These are phyloP conservation scores for Hagleromyces aurorensis DNA, from an alignment of 805 yeast genomes.

Conservation along the genomic window DNA sequence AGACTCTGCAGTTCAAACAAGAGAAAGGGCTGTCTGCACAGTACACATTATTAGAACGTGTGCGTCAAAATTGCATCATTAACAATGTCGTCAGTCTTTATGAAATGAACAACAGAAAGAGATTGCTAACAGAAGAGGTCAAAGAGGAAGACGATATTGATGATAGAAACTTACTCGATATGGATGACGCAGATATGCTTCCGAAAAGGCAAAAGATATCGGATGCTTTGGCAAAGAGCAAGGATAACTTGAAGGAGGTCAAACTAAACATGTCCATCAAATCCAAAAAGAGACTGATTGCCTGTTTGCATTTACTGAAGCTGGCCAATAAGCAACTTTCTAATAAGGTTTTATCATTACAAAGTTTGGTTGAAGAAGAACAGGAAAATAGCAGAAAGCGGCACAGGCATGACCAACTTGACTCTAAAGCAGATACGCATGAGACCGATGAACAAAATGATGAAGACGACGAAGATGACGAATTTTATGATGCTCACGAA, in stretches of 20 bases:
- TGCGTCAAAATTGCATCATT: slow-evolving; percentile 24
- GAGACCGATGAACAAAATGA: slow-evolving; percentile 5
- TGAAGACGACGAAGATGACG: slow-evolving; percentile 24
- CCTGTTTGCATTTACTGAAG: slow-evolving; percentile 71
- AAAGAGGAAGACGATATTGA: slow-evolving; percentile 4
- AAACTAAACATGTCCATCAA: slow-evolving; percentile 47
- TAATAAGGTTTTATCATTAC: slow-evolving; percentile 55
- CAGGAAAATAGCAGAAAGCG: slow-evolving; percentile 24
- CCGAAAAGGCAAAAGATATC: slow-evolving; percentile 32
- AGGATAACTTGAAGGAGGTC: slow-evolving; percentile 31
- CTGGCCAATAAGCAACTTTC: slow-evolving; percentile 74
- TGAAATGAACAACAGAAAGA: slow-evolving; percentile 31
- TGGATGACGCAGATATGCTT: slow-evolving; percentile 12
- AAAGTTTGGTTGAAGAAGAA: slow-evolving; percentile 47
- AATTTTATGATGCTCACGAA: slow-evolving; percentile 31
- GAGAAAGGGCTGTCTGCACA: slow-evolving; percentile 2
- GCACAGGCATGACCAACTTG: slow-evolving; percentile 9
- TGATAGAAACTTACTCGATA: slow-evolving; percentile 8
- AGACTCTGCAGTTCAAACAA: slow-evolving; percentile 1
- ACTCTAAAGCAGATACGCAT: slow-evolving; percentile 8
- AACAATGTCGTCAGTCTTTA: slow-evolving; percentile 43
- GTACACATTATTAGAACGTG: slow-evolving; percentile 12
- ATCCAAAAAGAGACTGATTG: slow-evolving; percentile 65
- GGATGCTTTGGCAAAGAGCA: slow-evolving; percentile 32
- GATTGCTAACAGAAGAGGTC: slow-evolving; percentile 28